Evolutionary conservation across 2,329 filamentous ascomycete species (phyloP).

Genomic region (Apiospora malaysiana): DNA sequence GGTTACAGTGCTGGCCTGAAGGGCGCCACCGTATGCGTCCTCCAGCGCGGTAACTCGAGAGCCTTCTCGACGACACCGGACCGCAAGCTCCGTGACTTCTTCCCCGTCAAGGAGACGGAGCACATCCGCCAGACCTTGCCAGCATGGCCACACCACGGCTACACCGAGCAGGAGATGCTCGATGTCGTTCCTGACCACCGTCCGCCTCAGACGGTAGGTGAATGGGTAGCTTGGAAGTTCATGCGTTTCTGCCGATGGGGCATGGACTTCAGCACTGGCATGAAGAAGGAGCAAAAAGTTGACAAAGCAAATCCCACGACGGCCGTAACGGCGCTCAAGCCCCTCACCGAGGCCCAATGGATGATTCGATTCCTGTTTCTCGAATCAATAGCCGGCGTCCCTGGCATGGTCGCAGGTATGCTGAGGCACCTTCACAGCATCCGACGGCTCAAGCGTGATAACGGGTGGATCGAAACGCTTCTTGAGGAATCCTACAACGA

Average conservation of each 20-base stretch:
- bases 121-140: constrained; percentile 67
- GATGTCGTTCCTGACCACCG: constrained; percentile 78
- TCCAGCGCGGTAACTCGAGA: constrained; percentile 37
- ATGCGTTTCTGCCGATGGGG: constrained; percentile 78
- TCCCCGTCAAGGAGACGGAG: constrained; percentile 65
- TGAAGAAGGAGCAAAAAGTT: constrained; percentile 72
- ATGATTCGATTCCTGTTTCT: constrained; percentile 89
- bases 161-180: constrained; percentile 80
- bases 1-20: constrained; percentile 36
- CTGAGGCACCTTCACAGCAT: constrained; percentile 86
- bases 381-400: constrained; percentile 92
- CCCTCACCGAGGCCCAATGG: constrained; percentile 87
- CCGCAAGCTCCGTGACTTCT: constrained; percentile 61
- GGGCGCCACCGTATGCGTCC: constrained; percentile 33
- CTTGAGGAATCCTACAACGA: constrained; percentile 93
- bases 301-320: constrained; percentile 63
- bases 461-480: constrained; percentile 94
- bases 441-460: constrained; percentile 85
- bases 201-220: constrained; percentile 72
- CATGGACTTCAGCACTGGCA: constrained; percentile 81
- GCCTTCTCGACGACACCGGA: constrained; percentile 57
- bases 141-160: constrained; percentile 75
- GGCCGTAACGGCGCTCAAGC: constrained; percentile 56
- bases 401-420: constrained; percentile 97
- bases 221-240: constrained; percentile 78